These are phyloP conservation scores for Curvularia sp. DNA, from an alignment of 2,329 filamentous ascomycete genomes.

Conservation along the genomic window DNA sequence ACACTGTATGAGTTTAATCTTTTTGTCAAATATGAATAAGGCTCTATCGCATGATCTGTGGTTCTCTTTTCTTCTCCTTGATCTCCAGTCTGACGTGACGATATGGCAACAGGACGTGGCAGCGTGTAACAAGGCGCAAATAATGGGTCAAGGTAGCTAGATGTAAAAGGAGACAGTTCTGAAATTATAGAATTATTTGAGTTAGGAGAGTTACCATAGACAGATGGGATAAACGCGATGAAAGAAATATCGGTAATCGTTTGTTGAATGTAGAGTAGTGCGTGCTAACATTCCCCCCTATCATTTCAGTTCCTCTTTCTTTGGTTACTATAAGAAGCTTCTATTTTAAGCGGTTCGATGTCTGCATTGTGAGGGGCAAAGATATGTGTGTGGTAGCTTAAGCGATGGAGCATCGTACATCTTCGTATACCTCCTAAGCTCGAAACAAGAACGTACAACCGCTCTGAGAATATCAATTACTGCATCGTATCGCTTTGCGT, in stretches of 20 bases:
- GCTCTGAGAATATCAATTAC: not conserved
- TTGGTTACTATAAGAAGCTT: not conserved
- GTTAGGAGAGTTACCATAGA: too few species aligned
- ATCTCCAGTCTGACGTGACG: too few species aligned
- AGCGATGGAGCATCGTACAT: not conserved
- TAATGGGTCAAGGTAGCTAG: too few species aligned
- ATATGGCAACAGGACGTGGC: too few species aligned
- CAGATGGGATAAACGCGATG: too few species aligned
- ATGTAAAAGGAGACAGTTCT: too few species aligned
- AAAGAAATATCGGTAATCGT: too few species aligned
- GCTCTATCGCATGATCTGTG: not conserved
- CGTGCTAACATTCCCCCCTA: too few species aligned
- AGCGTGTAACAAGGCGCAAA: too few species aligned
- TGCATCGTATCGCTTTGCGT: conserved; percentile 34
- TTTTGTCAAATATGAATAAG: not conserved
- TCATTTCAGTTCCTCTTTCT: not conserved
- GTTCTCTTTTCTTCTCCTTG: not conserved
- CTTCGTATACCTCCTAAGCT: not conserved
- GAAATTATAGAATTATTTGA: too few species aligned
- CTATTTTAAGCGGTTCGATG: not conserved
- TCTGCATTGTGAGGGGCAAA: not conserved
- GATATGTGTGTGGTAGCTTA: not conserved
- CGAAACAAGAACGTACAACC: not conserved
- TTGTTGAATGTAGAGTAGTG: too few species aligned
- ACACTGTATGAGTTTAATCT: not conserved